Conservation (phyloP, 495 filamentous ascomycete genomes). For the Annulohypoxylon stygium region DNA sequence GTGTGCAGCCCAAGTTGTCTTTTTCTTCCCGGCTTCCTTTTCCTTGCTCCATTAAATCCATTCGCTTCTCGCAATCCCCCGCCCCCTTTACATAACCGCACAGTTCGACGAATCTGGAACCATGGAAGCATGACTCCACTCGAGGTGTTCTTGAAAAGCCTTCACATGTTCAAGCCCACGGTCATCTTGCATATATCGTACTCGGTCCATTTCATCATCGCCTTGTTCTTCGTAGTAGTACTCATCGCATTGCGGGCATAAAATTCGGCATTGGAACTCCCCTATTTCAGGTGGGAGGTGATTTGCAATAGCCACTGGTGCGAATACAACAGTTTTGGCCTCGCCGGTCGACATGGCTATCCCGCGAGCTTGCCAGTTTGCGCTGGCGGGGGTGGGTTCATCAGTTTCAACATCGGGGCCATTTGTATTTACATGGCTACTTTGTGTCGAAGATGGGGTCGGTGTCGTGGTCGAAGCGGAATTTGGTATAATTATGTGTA, state of each 20-base stretch:
- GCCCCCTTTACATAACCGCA: slow-evolving; percentile 55
- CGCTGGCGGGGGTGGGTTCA: neutral
- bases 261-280: slow-evolving; percentile 58
- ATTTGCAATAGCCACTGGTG: slow-evolving; percentile 64
- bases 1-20: neutral
- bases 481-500: slow-evolving; percentile 14
- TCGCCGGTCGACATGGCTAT: slow-evolving; percentile 43
- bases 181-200: slow-evolving; percentile 58
- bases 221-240: slow-evolving; percentile 62
- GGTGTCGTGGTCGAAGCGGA: slow-evolving; percentile 22
- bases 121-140: slow-evolving; percentile 60
- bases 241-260: slow-evolving; percentile 64
- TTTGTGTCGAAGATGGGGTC: slow-evolving; percentile 19
- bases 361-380: slow-evolving; percentile 44
- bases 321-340: slow-evolving; percentile 61
- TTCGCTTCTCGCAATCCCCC: neutral
- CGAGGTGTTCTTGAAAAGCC: slow-evolving; percentile 60
- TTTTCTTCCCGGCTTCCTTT: neutral
- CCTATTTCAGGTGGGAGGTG: slow-evolving; percentile 58
- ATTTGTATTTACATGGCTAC: neutral
- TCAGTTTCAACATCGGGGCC: neutral
- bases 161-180: slow-evolving; percentile 57
- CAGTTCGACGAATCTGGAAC: slow-evolving; percentile 47
- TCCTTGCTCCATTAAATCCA: neutral
- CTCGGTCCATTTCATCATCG: slow-evolving; percentile 57